Percentiles rank a stretch among this genome's conserved stretches.
phyloP scores from a whole-genome alignment of 805 yeast species.

The Wilhelminamyces savonicus region DNA sequence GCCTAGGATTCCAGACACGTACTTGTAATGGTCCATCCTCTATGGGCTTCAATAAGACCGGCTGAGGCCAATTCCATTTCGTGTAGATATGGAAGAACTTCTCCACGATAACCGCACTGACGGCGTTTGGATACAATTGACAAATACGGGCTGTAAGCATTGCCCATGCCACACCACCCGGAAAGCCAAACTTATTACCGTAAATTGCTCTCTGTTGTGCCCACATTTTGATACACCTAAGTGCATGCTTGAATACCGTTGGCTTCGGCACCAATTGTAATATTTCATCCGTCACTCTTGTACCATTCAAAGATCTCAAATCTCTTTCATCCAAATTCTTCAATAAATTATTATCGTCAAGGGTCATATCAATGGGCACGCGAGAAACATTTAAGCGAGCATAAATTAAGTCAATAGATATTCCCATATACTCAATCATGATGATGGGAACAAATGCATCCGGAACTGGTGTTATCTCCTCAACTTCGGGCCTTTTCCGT shows the following conservation, averaged over 20 bases:
- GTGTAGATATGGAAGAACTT: slow-evolving; percentile 82
- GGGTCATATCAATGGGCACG: slow-evolving; percentile 66
- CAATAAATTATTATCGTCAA: slow-evolving; percentile 79
- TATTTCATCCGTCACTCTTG: slow-evolving; percentile 95
- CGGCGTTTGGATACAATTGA: slow-evolving; percentile 94
- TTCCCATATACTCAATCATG: slow-evolving; percentile 80
- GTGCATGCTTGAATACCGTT: slow-evolving; percentile 84
- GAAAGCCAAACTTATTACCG: slow-evolving; percentile 93
- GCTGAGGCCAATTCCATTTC: slow-evolving; percentile 98
- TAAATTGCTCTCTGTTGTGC: slow-evolving; percentile 92
- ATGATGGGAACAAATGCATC: slow-evolving; percentile 98
- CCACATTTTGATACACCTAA: slow-evolving; percentile 93
- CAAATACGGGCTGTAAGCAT: slow-evolving; percentile 98
- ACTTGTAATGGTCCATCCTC: slow-evolving; percentile 98
- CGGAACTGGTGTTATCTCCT: slow-evolving; percentile 89
- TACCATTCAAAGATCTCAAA: slow-evolving; percentile 85
- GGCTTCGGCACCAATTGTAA: slow-evolving; percentile 86
- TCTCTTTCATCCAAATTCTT: slow-evolving; percentile 89
- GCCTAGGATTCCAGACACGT: slow-evolving; percentile 91
- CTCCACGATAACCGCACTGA: slow-evolving; percentile 83
- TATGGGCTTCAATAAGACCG: slow-evolving; percentile 83
- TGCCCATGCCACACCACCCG: slow-evolving; percentile 99
- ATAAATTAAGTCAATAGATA: slow-evolving; percentile 87
- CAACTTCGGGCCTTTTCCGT: slow-evolving; percentile 70
- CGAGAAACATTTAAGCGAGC: slow-evolving; percentile 80